Conservation (phyloP, 169 alveolate genomes). For the Cryptosporidium bovis region DNA sequence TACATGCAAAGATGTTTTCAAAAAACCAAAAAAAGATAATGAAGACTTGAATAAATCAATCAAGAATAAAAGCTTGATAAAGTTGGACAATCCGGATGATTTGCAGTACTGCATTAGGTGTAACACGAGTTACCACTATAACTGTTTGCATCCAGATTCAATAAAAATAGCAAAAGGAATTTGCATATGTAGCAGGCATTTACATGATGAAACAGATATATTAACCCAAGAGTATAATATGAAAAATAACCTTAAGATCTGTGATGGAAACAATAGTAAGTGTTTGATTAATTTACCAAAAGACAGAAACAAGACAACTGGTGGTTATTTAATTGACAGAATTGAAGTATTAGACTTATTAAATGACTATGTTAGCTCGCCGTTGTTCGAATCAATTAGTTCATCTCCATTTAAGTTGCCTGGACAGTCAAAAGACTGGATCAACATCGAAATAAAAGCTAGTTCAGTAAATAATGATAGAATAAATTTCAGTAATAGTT, state of each 20-base stretch:
- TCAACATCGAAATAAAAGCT: neutral
- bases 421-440: slow-evolving; percentile 55
- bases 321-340: neutral
- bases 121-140: slow-evolving; percentile 5
- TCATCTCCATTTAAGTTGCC: slow-evolving; percentile 39
- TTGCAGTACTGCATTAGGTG: slow-evolving; percentile 44
- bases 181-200: slow-evolving; percentile 40
- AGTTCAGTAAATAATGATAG: neutral
- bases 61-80: neutral
- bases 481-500: neutral
- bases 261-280: neutral
- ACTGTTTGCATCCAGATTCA: slow-evolving; percentile 55
- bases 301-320: neutral
- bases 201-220: slow-evolving; percentile 43
- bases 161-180: slow-evolving; percentile 21
- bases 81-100: slow-evolving; percentile 43
- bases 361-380: neutral
- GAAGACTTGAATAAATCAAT: too few relatives aligned
- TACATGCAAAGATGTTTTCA: slow-evolving; percentile 1
- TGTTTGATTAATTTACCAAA: neutral
- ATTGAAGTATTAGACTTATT: neutral
- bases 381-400: neutral
- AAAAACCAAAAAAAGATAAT: neutral
- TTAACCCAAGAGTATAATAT: slow-evolving; percentile 5
- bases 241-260: neutral